These are phyloP conservation scores for Globisporangium alternatum DNA, from an alignment of 352 stramenopile species.

Conservation along the genomic window DNA sequence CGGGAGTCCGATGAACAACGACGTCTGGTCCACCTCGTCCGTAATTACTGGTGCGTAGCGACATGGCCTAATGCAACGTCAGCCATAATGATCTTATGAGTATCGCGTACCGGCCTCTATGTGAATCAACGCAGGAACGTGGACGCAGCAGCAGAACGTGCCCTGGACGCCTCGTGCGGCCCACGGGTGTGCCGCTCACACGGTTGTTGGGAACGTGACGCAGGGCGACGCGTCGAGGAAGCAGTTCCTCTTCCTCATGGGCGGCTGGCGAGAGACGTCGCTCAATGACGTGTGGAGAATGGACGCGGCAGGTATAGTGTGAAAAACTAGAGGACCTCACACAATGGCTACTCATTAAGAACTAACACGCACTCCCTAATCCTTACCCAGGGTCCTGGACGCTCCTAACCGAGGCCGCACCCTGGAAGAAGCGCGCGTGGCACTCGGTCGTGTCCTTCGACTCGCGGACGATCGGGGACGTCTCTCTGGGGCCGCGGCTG, in stretches of 20 bases:
- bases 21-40: slow-evolving; percentile 71
- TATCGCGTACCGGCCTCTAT: not conserved
- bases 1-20: slow-evolving; percentile 75
- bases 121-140: slow-evolving; percentile 13
- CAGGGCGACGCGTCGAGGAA: slow-evolving; percentile 47
- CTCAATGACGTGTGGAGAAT: slow-evolving; percentile 75
- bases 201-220: slow-evolving; percentile 47
- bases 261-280: slow-evolving; percentile 62
- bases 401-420: slow-evolving; percentile 29
- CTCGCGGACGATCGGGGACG: slow-evolving; percentile 56
- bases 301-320: slow-evolving; percentile 23
- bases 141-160: slow-evolving; percentile 41
- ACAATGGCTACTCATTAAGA: not conserved
- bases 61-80: too few relatives aligned
- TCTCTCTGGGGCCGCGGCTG: slow-evolving; percentile 54
- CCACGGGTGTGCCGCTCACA: slow-evolving; percentile 54
- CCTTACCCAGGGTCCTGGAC: slow-evolving; percentile 33
- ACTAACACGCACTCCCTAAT: not conserved
- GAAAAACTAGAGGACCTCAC: not conserved
- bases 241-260: slow-evolving; percentile 60
- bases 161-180: slow-evolving; percentile 57
- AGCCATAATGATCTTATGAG: not conserved
- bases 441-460: slow-evolving; percentile 75
- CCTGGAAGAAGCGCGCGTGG: slow-evolving; percentile 74
- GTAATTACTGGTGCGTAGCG: slow-evolving; percentile 34